These are phyloP conservation scores for Pleoardoris graminearum DNA, from an alignment of 2,329 filamentous ascomycete genomes.

Conservation along the genomic window DNA sequence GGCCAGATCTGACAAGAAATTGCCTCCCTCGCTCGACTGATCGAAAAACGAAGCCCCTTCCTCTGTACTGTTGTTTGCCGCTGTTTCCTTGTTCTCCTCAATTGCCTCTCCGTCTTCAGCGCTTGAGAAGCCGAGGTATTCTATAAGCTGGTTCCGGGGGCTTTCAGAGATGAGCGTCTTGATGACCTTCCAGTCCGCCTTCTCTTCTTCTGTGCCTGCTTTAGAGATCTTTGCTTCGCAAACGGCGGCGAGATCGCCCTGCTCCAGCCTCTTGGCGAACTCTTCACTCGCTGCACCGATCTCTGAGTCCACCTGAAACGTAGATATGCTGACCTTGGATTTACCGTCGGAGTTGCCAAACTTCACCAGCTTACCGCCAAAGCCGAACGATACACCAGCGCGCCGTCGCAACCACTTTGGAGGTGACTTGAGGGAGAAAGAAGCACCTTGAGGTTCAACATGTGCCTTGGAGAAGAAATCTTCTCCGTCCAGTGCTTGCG, in stretches of 20 bases:
- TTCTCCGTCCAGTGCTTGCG: conserved; percentile 77
- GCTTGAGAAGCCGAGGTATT: conserved; percentile 85
- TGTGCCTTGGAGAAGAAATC: conserved; percentile 97
- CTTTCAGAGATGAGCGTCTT: conserved; percentile 83
- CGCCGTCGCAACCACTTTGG: conserved; percentile 91
- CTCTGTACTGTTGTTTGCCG: conserved; percentile 51
- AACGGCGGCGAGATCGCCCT: conserved; percentile 75
- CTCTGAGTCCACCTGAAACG: conserved; percentile 85
- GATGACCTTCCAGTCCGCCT: conserved; percentile 94
- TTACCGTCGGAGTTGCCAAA: conserved; percentile 70
- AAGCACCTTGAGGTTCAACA: conserved; percentile 84
- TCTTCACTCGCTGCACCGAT: conserved; percentile 82
- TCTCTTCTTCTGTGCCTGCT: conserved; percentile 85
- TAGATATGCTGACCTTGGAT: conserved; percentile 81
- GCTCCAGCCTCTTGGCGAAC: conserved; percentile 80
- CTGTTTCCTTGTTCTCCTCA: conserved; percentile 30
- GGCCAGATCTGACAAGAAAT: conserved; percentile 82
- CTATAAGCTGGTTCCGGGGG: conserved; percentile 81
- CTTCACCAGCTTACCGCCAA: conserved; percentile 87
- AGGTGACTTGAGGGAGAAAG: conserved; percentile 82
- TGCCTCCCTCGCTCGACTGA: conserved; percentile 70
- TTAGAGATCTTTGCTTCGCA: conserved; percentile 77
- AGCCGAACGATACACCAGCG: conserved; percentile 86
- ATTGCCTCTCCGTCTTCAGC: conserved; percentile 48
- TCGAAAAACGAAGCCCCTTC: conserved; percentile 76